Evolutionary conservation across 2,329 filamentous ascomycete species (phyloP).

Genomic region (Diaporthe nobilis): DNA sequence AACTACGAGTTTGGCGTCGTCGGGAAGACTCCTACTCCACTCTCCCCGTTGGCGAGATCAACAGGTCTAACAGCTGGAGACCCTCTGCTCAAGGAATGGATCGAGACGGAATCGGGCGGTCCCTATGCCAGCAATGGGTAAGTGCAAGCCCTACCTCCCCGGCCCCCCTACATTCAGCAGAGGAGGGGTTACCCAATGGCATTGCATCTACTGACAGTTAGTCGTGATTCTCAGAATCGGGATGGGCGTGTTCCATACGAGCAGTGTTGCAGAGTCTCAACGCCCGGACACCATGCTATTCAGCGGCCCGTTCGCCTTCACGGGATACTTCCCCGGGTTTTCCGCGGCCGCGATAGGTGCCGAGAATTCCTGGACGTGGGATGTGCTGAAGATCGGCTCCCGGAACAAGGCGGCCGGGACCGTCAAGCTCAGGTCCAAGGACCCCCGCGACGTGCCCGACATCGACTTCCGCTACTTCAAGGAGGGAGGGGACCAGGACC

Average conservation of each 20-base stretch:
- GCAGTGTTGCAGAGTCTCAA: neutral
- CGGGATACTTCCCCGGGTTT: neutral
- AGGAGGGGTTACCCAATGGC: neutral
- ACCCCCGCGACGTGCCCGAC: constrained; percentile 72
- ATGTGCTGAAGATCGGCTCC: constrained; percentile 61
- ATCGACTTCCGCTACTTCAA: constrained; percentile 72
- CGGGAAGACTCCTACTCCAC: constrained; percentile 57
- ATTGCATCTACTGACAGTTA: neutral
- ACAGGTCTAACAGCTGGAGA: constrained; percentile 65
- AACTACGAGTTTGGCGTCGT: constrained; percentile 50
- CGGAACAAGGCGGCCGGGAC: constrained; percentile 70
- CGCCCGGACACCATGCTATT: neutral
- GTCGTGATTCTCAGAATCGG: neutral
- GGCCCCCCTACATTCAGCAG: neutral
- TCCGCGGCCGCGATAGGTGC: constrained; percentile 37
- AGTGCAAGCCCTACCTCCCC: neutral
- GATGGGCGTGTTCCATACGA: neutral
- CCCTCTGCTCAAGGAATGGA: constrained; percentile 61
- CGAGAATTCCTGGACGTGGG: constrained; percentile 36
- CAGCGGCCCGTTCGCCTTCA: neutral
- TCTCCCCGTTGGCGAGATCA: constrained; percentile 49
- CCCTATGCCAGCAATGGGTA: constrained; percentile 23
- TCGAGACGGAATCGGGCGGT: constrained; percentile 45
- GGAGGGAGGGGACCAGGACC: constrained; percentile 59
- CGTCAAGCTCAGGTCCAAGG: constrained; percentile 70